A percentile compares a stretch with the other conserved stretches of the same genome.
These are phyloP conservation scores for Schwanniomyces vanrijiae DNA, from an alignment of 805 yeast genomes.

Conservation along the genomic window DNA sequence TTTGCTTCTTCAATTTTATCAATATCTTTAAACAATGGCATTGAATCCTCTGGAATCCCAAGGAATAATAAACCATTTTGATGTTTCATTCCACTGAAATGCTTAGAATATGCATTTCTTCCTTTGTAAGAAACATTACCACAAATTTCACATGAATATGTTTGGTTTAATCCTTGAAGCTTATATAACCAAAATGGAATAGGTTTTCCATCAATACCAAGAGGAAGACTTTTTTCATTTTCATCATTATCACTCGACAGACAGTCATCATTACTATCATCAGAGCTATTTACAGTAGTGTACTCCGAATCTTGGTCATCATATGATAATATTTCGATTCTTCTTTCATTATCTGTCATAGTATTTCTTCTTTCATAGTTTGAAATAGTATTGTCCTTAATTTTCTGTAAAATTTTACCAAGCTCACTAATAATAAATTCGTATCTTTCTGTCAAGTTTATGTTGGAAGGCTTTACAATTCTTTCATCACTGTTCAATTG, in stretches of 20 bases:
- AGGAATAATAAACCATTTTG: constrained; percentile 69
- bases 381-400: constrained; percentile 50
- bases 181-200: constrained; percentile 94
- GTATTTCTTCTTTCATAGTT: constrained; percentile 66
- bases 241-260: constrained; percentile 31
- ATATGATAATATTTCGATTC: constrained; percentile 46
- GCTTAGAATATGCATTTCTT: constrained; percentile 65
- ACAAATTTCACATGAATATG: constrained; percentile 82
- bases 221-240: constrained; percentile 62
- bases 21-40: constrained; percentile 59
- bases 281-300: constrained; percentile 32
- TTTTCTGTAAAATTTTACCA: constrained; percentile 35
- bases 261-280: constrained; percentile 20
- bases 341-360: constrained; percentile 69
- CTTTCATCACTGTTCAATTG: constrained; percentile 1
- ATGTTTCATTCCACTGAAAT: constrained; percentile 74
- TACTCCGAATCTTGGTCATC: constrained; percentile 39
- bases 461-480: not conserved
- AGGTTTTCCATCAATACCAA: constrained; percentile 88
- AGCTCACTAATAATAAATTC: constrained; percentile 44
- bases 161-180: constrained; percentile 76
- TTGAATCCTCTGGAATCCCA: constrained; percentile 58
- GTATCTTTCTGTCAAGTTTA: constrained; percentile 29
- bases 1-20: constrained; percentile 67
- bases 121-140: constrained; percentile 76